These are phyloP conservation scores for Aristolochia californica DNA, from an alignment of 164 flowering plant species.

Conservation along the genomic window DNA sequence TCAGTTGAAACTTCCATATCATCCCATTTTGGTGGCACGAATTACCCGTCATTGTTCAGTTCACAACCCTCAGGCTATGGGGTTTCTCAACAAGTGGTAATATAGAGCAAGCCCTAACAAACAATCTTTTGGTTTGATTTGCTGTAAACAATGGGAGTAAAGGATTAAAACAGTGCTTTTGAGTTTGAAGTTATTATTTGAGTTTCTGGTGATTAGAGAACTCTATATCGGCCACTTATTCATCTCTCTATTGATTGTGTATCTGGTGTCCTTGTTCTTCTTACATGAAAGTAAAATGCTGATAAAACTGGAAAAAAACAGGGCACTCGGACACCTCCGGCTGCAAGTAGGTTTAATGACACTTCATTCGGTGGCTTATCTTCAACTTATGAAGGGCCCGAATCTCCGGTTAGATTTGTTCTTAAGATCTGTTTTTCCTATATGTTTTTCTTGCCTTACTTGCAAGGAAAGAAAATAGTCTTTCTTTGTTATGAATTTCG, in stretches of 20 bases:
- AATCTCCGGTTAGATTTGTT: slow-evolving; percentile 60
- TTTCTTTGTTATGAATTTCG: too few relatives aligned
- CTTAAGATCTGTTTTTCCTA: slow-evolving; percentile 1
- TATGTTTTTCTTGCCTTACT: neutral
- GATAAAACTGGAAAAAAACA: slow-evolving; percentile 15
- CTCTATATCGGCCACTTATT: too few relatives aligned
- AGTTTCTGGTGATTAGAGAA: too few relatives aligned
- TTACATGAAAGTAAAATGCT: too few relatives aligned
- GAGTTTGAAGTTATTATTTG: too few relatives aligned
- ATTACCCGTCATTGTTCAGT: slow-evolving; percentile 90
- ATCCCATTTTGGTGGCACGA: slow-evolving; percentile 98
- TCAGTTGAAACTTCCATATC: slow-evolving; percentile 97
- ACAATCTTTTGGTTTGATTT: neutral
- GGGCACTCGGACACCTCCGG: slow-evolving; percentile 38
- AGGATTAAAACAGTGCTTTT: too few relatives aligned
- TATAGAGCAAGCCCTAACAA: slow-evolving; percentile 3
- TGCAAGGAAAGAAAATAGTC: too few relatives aligned
- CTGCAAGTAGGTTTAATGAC: slow-evolving; percentile 46
- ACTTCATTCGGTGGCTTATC: slow-evolving; percentile 31
- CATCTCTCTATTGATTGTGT: too few relatives aligned
- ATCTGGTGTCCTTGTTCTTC: too few relatives aligned
- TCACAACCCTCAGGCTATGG: slow-evolving; percentile 59
- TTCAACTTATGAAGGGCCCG: slow-evolving; percentile 38
- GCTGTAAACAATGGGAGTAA: too few relatives aligned
- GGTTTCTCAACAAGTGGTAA: slow-evolving; percentile 54